Percentiles rank a stretch among this genome's conserved stretches.
Evolutionary conservation across 495 filamentous ascomycete genomes (phyloP).

Genomic region (Chaetomidium leptoderma): DNA sequence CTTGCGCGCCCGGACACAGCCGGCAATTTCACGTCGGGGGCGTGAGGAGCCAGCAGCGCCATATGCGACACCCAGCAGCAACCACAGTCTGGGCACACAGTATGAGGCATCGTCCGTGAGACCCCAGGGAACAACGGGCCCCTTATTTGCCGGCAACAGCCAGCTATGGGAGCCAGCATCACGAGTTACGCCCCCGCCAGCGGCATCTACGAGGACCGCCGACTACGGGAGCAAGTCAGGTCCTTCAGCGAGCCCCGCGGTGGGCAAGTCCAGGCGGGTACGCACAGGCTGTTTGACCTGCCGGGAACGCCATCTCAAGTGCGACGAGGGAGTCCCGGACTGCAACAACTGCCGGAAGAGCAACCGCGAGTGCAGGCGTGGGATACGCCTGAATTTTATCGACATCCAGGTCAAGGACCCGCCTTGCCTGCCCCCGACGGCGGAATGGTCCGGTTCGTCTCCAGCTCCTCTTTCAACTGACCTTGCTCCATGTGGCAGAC

Average conservation of each 20-base stretch:
- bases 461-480: no score
- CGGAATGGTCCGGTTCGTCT: conserved; percentile 60
- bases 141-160: not conserved
- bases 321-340: conserved; percentile 73
- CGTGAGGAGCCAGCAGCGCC: conserved; percentile 32
- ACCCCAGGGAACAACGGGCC: conserved; percentile 17
- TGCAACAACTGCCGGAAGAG: conserved; percentile 90
- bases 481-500: not conserved
- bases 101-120: conserved; percentile 28
- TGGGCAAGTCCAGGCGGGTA: conserved; percentile 61
- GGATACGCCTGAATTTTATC: conserved; percentile 88
- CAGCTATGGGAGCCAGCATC: not conserved
- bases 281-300: conserved; percentile 77
- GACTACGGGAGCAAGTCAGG: conserved; percentile 10
- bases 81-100: conserved; percentile 24
- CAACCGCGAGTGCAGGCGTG: conserved; percentile 76
- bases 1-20: not conserved
- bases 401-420: conserved; percentile 72
- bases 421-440: conserved; percentile 56
- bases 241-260: conserved; percentile 28
- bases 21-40: not conserved
- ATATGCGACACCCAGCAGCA: conserved; percentile 32
- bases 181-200: not conserved
- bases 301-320: conserved; percentile 62
- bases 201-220: conserved; percentile 16